Evolutionary conservation across 768 basidiomycete genomes (phyloP), one percentile per base, ranked within the genome.

Genomic region (Strobilomyces dryophilus): DNA sequence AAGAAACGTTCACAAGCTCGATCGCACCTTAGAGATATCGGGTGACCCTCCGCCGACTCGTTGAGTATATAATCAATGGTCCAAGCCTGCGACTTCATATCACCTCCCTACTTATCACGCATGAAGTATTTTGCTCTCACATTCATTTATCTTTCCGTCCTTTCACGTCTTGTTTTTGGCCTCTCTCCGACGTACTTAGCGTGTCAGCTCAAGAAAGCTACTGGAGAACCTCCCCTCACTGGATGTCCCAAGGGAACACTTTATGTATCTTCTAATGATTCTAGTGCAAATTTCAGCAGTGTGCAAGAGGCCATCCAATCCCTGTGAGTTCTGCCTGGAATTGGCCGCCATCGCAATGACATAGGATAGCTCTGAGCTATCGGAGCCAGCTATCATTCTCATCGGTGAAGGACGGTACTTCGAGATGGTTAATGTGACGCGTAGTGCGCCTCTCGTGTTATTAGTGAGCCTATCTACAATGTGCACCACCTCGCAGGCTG

Each of bases 241-340:
- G 81, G 79, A 9, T 86, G 85, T 60, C 81, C 81, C 0, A n/a
- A 55, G 7, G 81, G 79, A 10, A 85, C 83, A 0, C 66, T 86
- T 4, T 85, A 77, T 52, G 84, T 86, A 20, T 84, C 82, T 1
- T 64, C 64, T 31, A 76, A 64, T 5, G 77, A 85, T 60, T 52
- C 62, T 0, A 66, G 66, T 45, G 77, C 83, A 0, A 52, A 73
- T 24, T 85, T 82, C 44, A 70, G 61, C 15, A 75, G 58, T 24
- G 68, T 85, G 4, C 85, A 87, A 62, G 72, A 75, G 12, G 84
- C 85, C 9, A 70, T 87, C 12, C 29, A 65, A 8, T 81, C 82
- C 7, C 68, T 87, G 83, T 83, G 54, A 54, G 77, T n/a, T n/a
- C 18, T 49, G 17, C 32, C 14, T 27, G 6, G 1, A 8, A 15